Evolutionary conservation across 2,329 filamentous ascomycete genomes (phyloP).

Genomic region (Colletotrichum chrysophilum): DNA sequence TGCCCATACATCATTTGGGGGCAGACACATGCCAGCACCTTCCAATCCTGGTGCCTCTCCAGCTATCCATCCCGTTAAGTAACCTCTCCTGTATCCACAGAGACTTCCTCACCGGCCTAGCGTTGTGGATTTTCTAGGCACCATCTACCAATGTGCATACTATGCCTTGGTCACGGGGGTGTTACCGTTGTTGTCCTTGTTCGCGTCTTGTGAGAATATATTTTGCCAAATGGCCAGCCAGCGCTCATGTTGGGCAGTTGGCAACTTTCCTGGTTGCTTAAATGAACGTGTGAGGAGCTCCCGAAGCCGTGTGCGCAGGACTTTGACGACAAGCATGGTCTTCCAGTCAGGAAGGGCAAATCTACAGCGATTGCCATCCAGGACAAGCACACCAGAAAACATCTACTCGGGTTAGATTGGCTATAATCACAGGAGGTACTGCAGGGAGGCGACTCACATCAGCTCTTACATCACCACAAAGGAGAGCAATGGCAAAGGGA

Average conservation of each 20-base stretch:
- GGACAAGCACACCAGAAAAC: slow-evolving; percentile 83
- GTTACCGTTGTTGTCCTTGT: slow-evolving; percentile 34
- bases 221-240: slow-evolving; percentile 79
- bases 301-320: slow-evolving; percentile 73
- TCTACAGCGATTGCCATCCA: slow-evolving; percentile 86
- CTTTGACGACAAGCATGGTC: slow-evolving; percentile 86
- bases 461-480: slow-evolving; percentile 89
- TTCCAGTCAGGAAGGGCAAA: slow-evolving; percentile 91
- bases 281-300: slow-evolving; percentile 78
- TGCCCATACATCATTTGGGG: background rate
- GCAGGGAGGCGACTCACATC: slow-evolving; percentile 60
- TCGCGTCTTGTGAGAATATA: slow-evolving; percentile 65
- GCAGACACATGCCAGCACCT: background rate
- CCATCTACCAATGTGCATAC: background rate
- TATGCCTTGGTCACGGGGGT: slow-evolving; percentile 33
- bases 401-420: slow-evolving; percentile 56
- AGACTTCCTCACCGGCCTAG: background rate
- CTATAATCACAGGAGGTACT: background rate
- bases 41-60: background rate
- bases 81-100: background rate
- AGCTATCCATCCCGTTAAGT: background rate
- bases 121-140: background rate
- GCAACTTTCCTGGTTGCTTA: slow-evolving; percentile 67
- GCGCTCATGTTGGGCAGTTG: slow-evolving; percentile 70
- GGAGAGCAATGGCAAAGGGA: slow-evolving; percentile 80